A percentile compares a stretch with the other conserved stretches of the same genome.
Conservation (phyloP, 768 basidiomycete genomes). For the Lyophyllum atratum region DNA sequence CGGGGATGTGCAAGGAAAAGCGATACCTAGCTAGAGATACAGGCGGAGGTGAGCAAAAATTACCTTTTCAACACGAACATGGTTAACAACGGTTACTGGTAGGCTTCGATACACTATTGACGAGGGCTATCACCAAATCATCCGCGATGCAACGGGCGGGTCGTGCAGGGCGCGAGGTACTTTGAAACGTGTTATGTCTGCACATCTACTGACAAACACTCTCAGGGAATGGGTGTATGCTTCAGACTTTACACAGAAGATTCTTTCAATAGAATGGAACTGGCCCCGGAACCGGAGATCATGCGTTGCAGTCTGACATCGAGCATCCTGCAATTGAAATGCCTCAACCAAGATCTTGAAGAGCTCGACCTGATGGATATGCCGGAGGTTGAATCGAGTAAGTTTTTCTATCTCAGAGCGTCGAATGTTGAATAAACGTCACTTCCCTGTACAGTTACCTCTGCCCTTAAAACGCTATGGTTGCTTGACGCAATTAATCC, state of each 20-base stretch:
- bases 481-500: slow-evolving; percentile 78
- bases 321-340: slow-evolving; percentile 84
- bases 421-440: background rate
- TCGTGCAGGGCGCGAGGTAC: slow-evolving; percentile 92
- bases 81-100: background rate
- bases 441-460: slow-evolving; percentile 43
- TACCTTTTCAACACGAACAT: background rate
- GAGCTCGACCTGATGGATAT: slow-evolving; percentile 87
- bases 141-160: slow-evolving; percentile 94
- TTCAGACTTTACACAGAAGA: slow-evolving; percentile 92
- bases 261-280: slow-evolving; percentile 65
- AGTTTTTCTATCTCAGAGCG: slow-evolving; percentile 27
- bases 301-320: slow-evolving; percentile 83
- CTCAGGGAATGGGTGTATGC: slow-evolving; percentile 78
- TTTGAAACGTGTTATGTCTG: slow-evolving; percentile 6
- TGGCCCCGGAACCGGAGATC: slow-evolving; percentile 85
- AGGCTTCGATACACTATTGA: slow-evolving; percentile 89
- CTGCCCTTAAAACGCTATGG: slow-evolving; percentile 72
- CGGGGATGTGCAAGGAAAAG: slow-evolving; percentile 96
- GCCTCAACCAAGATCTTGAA: slow-evolving; percentile 78
- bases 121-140: slow-evolving; percentile 83
- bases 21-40: slow-evolving; percentile 69
- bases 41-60: slow-evolving; percentile 57
- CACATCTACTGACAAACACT: background rate
- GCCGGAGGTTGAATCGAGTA: slow-evolving; percentile 76